Percentiles rank a stretch among this genome's conserved stretches.
Conservation (phyloP, 140 eudicot genomes). For the Cichorium intybus region DNA sequence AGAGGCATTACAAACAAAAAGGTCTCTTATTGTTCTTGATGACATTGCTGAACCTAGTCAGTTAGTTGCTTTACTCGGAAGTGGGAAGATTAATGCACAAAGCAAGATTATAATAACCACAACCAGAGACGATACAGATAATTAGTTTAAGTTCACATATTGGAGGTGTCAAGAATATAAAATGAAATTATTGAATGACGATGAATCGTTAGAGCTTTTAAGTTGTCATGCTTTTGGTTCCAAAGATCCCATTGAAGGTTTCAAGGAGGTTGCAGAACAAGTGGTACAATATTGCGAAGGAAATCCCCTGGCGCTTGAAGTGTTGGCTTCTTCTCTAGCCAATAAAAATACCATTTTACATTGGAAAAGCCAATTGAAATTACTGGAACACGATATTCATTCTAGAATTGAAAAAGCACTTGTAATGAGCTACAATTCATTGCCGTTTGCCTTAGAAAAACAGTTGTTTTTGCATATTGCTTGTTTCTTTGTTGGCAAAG, state of each 20-base stretch:
- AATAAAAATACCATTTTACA: not conserved
- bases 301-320: constrained; percentile 23
- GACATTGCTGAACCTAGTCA: constrained; percentile 12
- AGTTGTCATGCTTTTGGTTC: constrained; percentile 20
- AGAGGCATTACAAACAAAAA: constrained; percentile 8
- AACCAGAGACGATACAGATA: not conserved
- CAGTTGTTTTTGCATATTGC: constrained; percentile 21
- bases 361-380: constrained; percentile 10
- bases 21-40: constrained; percentile 27
- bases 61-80: constrained; percentile 18
- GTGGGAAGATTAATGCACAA: not conserved
- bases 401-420: not conserved
- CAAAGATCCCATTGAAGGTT: constrained; percentile 10
- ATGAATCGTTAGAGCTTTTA: constrained; percentile 20
- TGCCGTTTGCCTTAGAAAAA: not conserved
- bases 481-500: constrained; percentile 19
- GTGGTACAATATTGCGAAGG: constrained; percentile 19
- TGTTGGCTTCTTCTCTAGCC: constrained; percentile 14
- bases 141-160: not conserved
- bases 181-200: not conserved
- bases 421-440: not conserved
- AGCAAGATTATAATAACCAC: constrained; percentile 28
- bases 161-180: not conserved
- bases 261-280: not conserved
- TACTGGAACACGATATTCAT: not conserved